Percentiles rank a stretch among this genome's conserved stretches.
These are phyloP conservation scores for Dichotomopilus funicola DNA, from an alignment of 2,329 filamentous ascomycete genomes.

Conservation along the genomic window DNA sequence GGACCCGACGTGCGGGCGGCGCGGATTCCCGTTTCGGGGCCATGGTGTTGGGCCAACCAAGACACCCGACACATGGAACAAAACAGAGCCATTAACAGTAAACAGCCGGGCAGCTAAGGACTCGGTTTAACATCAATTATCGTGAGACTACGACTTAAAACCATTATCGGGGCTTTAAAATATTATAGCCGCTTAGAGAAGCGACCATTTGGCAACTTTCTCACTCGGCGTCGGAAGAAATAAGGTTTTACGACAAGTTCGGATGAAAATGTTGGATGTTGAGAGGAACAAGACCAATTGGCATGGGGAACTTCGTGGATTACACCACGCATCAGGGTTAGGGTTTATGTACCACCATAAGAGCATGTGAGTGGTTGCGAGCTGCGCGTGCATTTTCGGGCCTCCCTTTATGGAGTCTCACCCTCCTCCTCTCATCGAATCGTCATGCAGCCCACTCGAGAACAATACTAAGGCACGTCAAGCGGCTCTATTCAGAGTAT, in stretches of 20 bases:
- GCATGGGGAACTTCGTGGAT: too few relatives aligned
- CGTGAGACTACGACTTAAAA: too few relatives aligned
- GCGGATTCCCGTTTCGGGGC: constrained; percentile 5
- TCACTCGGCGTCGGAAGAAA: too few relatives aligned
- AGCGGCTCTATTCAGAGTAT: background rate
- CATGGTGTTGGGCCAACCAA: background rate
- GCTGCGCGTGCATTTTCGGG: background rate
- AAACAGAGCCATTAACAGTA: too few relatives aligned
- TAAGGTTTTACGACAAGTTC: too few relatives aligned
- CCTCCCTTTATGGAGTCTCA: background rate
- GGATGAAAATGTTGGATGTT: too few relatives aligned
- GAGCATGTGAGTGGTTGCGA: background rate
- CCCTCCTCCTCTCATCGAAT: background rate
- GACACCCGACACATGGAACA: background rate
- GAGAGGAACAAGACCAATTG: too few relatives aligned
- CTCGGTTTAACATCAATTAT: too few relatives aligned
- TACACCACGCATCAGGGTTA: background rate
- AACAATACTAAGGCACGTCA: constrained; percentile 5
- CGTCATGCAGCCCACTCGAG: background rate
- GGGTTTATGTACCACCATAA: background rate
- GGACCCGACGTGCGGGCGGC: constrained; percentile 11
- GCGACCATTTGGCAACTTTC: too few relatives aligned
- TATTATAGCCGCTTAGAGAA: too few relatives aligned
- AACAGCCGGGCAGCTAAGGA: too few relatives aligned
- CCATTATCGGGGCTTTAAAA: too few relatives aligned